Evolutionary conservation across 768 basidiomycete species (phyloP), one percentile per base, ranked within the genome.

Genomic region (Galerina sulciceps): DNA sequence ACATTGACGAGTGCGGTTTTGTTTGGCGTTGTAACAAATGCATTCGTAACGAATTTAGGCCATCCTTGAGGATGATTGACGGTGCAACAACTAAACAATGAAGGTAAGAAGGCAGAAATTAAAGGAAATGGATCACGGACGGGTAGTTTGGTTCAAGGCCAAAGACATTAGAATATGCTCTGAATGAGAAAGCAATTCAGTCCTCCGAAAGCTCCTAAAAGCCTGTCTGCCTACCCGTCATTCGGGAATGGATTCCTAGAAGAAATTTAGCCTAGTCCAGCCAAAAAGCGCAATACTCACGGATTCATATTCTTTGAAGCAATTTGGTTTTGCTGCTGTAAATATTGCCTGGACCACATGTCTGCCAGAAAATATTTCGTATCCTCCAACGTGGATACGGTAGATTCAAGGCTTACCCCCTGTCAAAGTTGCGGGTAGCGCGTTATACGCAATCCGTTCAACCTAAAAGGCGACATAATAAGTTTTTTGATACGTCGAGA

Each of bases 281-380:
- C n/a, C 38, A 15, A 23, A 15, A 11, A 35, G 17, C 15, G 40
- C 6, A 26, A 6, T 37, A 58, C 76, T 62, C 43, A 81, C 81
- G 76, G 79, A 15, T 71, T 79, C 83, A 84, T 85, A 62, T 84
- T 84, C 69, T 80, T 77, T 14, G 82, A 75, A 0, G 79, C 81
- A 38, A 85, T 79, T 63, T 85, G 84, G 61, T 84, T 86, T 65
- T 83, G 80, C 62, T 85, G 79, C 58, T 85, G 85, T 14, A 85
- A 69, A 62, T 85, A 86, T 66, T 85, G 84, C 13, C 82, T 74
- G 0, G 81, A 78, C 83, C 82, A 85, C 81, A 85, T 85, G 63
- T 80, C 82, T 83, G 44, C 4, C 43, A 51, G n/a, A n/a, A 13
- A 10, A 34, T 4, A 1, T 23, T 37, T 9, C 4, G 2, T 4